Conservation (phyloP, 768 basidiomycete species). For the Hortiboletus flavorubellus region DNA sequence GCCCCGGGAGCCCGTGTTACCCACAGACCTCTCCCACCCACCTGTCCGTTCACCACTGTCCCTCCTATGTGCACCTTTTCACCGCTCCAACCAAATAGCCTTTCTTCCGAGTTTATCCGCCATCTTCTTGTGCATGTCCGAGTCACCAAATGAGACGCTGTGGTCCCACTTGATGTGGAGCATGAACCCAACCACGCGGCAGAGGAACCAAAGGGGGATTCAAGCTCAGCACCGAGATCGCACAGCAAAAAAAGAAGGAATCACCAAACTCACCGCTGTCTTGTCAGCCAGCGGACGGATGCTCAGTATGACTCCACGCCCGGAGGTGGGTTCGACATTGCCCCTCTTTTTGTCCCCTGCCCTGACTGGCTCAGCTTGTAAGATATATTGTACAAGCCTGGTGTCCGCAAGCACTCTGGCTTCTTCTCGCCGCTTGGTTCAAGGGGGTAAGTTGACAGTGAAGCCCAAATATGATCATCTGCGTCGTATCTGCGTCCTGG, state of each 20-base stretch:
- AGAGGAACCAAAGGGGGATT: no score
- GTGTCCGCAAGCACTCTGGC: no score
- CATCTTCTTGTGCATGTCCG: constrained; percentile 81
- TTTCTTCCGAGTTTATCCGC: constrained; percentile 93
- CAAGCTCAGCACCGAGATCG: no score
- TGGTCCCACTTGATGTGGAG: constrained; percentile 46
- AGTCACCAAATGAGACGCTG: constrained; percentile 46
- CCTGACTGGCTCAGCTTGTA: no score
- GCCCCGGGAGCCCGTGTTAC: constrained; percentile 36
- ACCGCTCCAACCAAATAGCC: constrained; percentile 89
- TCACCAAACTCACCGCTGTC: constrained; percentile 93
- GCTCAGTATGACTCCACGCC: constrained; percentile 17
- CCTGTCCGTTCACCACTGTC: constrained; percentile 65
- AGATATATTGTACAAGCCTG: no score
- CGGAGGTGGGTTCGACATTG: no score
- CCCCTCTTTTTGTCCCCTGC: no score
- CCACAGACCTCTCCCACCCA: neutral
- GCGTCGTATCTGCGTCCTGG: no score
- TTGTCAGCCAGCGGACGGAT: constrained; percentile 34
- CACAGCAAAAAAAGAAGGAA: constrained; percentile 18
- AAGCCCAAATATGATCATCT: no score
- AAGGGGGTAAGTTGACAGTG: no score
- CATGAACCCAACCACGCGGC: constrained; percentile 54
- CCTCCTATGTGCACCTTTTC: constrained; percentile 85
- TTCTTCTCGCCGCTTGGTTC: no score